Evolutionary conservation across 306 rosid genomes (phyloP).

Genomic region (Ziziphus jujuba): DNA sequence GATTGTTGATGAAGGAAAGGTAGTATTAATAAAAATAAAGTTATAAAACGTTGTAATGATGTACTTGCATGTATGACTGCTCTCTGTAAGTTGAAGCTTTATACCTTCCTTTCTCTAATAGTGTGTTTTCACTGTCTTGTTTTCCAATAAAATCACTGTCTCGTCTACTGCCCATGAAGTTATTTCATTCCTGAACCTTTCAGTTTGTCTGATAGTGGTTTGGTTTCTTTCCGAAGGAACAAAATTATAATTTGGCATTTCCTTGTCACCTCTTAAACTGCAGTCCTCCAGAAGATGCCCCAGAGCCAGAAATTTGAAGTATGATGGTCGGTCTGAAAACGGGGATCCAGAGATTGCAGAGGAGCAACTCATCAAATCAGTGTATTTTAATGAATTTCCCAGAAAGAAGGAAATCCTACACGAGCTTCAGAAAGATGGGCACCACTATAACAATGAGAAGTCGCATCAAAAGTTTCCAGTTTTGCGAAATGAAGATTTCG

Average conservation of each 20-base stretch:
- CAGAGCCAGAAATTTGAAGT: slow-evolving; percentile 25
- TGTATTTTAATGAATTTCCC: slow-evolving; percentile 29
- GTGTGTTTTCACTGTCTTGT: neutral
- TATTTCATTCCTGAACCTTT: neutral
- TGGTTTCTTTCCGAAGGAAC: no score
- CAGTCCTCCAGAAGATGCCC: slow-evolving; percentile 52
- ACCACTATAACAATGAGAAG: slow-evolving; percentile 24
- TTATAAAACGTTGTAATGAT: slow-evolving; percentile 36
- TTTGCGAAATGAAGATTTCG: slow-evolving; percentile 37
- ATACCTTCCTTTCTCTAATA: slow-evolving; percentile 25
- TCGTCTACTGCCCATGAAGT: slow-evolving; percentile 15
- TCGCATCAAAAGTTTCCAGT: slow-evolving; percentile 32
- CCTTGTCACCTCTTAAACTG: slow-evolving; percentile 40
- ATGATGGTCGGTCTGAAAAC: slow-evolving; percentile 37
- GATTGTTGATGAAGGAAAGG: slow-evolving; percentile 60
- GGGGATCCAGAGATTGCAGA: slow-evolving; percentile 34
- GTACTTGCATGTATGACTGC: slow-evolving; percentile 41
- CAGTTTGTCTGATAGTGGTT: no score
- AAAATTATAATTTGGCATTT: slow-evolving; percentile 24
- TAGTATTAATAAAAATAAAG: slow-evolving; percentile 51
- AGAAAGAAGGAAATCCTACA: slow-evolving; percentile 19
- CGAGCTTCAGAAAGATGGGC: slow-evolving; percentile 1
- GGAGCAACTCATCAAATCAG: slow-evolving; percentile 30
- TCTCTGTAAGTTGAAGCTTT: slow-evolving; percentile 30
- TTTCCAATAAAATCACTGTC: neutral